Conservation (phyloP, 2,329 filamentous ascomycete species). For the Microascus cirrosus region DNA sequence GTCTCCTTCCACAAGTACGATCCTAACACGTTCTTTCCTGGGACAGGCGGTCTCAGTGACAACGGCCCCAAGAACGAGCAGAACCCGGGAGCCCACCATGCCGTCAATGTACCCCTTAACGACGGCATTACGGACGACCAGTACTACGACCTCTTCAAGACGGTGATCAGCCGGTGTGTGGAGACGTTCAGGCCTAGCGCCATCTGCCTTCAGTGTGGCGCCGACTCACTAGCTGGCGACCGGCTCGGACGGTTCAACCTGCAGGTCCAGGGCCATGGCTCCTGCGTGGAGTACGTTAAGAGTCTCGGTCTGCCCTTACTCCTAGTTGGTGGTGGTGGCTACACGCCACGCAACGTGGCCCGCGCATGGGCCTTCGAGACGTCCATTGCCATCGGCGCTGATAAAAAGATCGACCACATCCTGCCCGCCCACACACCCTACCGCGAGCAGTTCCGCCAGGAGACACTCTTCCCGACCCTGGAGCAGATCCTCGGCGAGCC, state of each 20-base stretch:
- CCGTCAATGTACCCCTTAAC: conserved; percentile 80
- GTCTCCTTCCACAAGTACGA: conserved; percentile 97
- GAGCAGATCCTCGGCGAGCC: conserved; percentile 57
- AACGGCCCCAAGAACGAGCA: conserved; percentile 74
- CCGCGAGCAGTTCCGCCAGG: conserved; percentile 77
- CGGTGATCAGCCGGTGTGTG: conserved; percentile 66
- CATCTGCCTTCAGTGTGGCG: conserved; percentile 91
- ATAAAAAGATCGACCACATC: conserved; percentile 56
- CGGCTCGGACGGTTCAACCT: conserved; percentile 92
- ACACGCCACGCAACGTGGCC: conserved; percentile 92
- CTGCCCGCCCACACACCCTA: conserved; percentile 77
- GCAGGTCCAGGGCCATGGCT: conserved; percentile 87
- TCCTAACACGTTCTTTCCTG: conserved; percentile 72
- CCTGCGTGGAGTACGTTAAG: conserved; percentile 85
- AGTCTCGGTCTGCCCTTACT: conserved; percentile 69
- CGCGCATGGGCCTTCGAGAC: conserved; percentile 97
- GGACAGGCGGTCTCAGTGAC: conserved; percentile 76
- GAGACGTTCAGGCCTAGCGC: conserved; percentile 78
- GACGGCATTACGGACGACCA: conserved; percentile 88
- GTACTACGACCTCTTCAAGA: conserved; percentile 77
- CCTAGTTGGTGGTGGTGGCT: conserved; percentile 87
- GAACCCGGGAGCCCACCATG: conserved; percentile 80
- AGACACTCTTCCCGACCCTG: conserved; percentile 82
- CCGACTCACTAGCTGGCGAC: conserved; percentile 88
- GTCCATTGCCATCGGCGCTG: conserved; percentile 69